A percentile compares a stretch with the other conserved stretches of the same genome.
Conservation (phyloP, 2,329 filamentous ascomycete genomes). For the Bimuria novae-zelandiae region DNA sequence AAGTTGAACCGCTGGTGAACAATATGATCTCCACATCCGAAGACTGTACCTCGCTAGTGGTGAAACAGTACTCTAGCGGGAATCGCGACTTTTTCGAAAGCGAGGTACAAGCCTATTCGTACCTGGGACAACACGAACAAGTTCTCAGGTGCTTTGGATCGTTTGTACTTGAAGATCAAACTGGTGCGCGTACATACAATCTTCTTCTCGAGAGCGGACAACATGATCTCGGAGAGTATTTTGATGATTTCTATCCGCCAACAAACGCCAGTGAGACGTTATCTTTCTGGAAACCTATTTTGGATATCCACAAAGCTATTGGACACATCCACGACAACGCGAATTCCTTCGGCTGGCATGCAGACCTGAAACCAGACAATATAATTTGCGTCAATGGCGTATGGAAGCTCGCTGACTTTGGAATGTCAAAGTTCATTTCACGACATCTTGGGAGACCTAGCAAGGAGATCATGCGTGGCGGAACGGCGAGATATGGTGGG, state of each 20-base stretch:
- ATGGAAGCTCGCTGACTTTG: constrained; percentile 48
- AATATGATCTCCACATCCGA: not conserved
- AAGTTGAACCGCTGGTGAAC: constrained; percentile 11
- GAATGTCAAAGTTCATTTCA: constrained; percentile 37
- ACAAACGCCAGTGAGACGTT: constrained; percentile 24
- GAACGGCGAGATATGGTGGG: constrained; percentile 44
- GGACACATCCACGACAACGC: constrained; percentile 23
- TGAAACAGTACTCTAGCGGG: constrained; percentile 7
- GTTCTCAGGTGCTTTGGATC: constrained; percentile 12
- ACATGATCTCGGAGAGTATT: constrained; percentile 38
- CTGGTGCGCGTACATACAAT: constrained; percentile 24
- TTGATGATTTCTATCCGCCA: constrained; percentile 26
- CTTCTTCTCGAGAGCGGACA: constrained; percentile 42
- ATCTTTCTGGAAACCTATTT: constrained; percentile 36
- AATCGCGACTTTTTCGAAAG: constrained; percentile 1
- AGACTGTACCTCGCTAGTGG: not conserved
- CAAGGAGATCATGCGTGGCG: constrained; percentile 21
- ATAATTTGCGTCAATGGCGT: constrained; percentile 41
- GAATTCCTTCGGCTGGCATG: constrained; percentile 41
- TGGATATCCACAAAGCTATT: constrained; percentile 29
- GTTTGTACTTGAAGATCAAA: not conserved
- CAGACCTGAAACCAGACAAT: constrained; percentile 51
- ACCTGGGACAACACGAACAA: not conserved
- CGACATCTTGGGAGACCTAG: not conserved
- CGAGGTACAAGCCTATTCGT: constrained; percentile 1